Conservation (phyloP, 225 moss, liverwort and hornwort species). For the Asterella californica region DNA sequence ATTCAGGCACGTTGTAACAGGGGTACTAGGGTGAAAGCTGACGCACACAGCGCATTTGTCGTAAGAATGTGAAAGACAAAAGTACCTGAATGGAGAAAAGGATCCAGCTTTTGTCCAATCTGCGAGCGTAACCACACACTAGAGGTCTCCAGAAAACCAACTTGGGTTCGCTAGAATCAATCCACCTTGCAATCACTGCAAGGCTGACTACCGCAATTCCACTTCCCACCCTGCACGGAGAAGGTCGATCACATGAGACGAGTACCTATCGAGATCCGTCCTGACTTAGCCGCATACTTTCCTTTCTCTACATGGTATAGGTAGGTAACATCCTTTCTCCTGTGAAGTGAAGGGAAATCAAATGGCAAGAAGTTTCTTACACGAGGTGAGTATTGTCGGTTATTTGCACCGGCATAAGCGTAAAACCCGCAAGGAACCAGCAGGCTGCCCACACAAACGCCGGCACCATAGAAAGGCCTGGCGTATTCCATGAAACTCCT, state of each 20-base stretch:
- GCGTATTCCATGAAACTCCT: slow-evolving; percentile 66
- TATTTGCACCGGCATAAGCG: slow-evolving; percentile 92
- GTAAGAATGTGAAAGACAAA: neutral
- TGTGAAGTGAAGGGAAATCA: neutral
- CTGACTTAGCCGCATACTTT: neutral
- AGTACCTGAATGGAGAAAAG: slow-evolving; percentile 69
- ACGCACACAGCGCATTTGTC: neutral
- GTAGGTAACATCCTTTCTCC: neutral
- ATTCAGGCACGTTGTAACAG: neutral
- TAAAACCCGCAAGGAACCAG: slow-evolving; percentile 89
- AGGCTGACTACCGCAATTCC: slow-evolving; percentile 61
- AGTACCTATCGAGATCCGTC: neutral
- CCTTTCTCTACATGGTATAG: neutral
- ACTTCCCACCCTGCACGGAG: slow-evolving; percentile 62
- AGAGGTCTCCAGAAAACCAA: slow-evolving; percentile 66
- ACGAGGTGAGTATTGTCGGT: slow-evolving; percentile 78
- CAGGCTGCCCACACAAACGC: slow-evolving; percentile 87
- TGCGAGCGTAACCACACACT: slow-evolving; percentile 54
- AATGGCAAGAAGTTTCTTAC: slow-evolving; percentile 45
- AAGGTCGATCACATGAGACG: neutral
- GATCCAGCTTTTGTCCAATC: slow-evolving; percentile 50
- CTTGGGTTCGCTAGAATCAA: slow-evolving; percentile 55
- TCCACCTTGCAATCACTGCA: slow-evolving; percentile 60
- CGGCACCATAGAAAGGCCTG: slow-evolving; percentile 76
- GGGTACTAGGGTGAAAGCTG: neutral